Evolutionary conservation across 768 basidiomycete genomes (phyloP).

Genomic region (Kwoniella dendrophila): DNA sequence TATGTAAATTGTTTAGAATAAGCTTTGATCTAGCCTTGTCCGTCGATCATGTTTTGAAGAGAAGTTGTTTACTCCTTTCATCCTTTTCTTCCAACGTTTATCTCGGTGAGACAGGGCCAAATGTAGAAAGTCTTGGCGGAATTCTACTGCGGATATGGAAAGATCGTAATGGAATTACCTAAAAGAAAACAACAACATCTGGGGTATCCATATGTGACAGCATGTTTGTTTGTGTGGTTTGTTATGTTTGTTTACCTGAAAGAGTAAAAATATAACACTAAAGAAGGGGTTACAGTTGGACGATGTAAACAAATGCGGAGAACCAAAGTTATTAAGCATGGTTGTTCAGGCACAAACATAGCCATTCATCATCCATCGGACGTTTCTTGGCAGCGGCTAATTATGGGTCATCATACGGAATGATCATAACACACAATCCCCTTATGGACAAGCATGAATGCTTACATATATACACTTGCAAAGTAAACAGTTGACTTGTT

Average conservation of each 20-base stretch:
- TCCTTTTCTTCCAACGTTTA: not conserved
- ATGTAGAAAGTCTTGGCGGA: not conserved
- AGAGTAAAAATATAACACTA: not conserved
- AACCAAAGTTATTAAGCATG: no score
- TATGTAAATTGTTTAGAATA: not conserved
- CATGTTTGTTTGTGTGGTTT: not conserved
- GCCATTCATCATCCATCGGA: not conserved
- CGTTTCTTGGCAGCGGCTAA: not conserved
- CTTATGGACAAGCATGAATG: no score
- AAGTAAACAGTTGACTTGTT: no score
- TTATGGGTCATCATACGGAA: no score
- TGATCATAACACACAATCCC: no score
- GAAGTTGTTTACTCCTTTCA: not conserved
- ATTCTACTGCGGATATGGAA: slow-evolving; percentile 5
- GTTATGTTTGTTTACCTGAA: not conserved
- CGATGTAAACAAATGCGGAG: not conserved
- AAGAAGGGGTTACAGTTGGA: not conserved
- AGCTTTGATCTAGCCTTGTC: slow-evolving; percentile 7
- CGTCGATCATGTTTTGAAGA: slow-evolving; percentile 5
- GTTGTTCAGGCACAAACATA: no score
- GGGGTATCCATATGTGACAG: slow-evolving; percentile 2
- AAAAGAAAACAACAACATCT: not conserved
- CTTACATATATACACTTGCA: no score
- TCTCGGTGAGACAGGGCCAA: not conserved
- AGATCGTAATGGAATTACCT: no score